These are phyloP conservation scores for Stachybotrys elegans DNA, from an alignment of 2,329 filamentous ascomycete genomes.

Conservation along the genomic window DNA sequence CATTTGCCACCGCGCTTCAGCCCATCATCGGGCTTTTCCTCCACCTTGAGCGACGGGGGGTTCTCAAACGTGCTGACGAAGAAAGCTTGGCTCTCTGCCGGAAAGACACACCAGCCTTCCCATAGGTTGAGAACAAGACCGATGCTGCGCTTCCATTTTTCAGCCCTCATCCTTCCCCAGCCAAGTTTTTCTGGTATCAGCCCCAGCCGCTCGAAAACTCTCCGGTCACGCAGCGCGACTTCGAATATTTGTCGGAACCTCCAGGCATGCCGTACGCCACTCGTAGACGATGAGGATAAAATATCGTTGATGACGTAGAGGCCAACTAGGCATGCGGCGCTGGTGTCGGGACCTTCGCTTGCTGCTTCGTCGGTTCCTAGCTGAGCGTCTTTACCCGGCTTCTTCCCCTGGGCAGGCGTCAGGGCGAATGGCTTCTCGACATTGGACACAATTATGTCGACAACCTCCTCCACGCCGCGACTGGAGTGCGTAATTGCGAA, in stretches of 20 bases:
- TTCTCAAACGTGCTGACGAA: conserved; percentile 68
- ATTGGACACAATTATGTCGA: conserved; percentile 82
- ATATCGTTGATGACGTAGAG: conserved; percentile 77
- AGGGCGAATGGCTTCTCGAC: conserved; percentile 71
- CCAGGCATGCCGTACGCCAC: conserved; percentile 79
- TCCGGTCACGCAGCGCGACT: conserved; percentile 58
- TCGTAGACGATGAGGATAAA: conserved; percentile 69
- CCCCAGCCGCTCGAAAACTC: conserved; percentile 72
- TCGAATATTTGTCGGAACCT: conserved; percentile 81
- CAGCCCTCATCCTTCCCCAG: conserved; percentile 77
- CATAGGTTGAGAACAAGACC: conserved; percentile 64
- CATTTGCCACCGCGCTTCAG: conserved; percentile 35
- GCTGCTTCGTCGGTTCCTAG: conserved; percentile 26
- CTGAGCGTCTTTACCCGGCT: conserved; percentile 11
- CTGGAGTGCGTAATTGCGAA: conserved; percentile 88
- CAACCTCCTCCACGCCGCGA: conserved; percentile 81
- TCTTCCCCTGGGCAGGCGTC: conserved; percentile 50
- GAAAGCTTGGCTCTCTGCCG: conserved; percentile 64
- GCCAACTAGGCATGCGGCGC: conserved; percentile 70
- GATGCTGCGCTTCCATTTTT: conserved; percentile 80
- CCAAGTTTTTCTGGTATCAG: conserved; percentile 63
- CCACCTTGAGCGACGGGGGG: conserved; percentile 45
- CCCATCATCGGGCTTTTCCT: conserved; percentile 16
- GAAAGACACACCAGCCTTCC: conserved; percentile 69
- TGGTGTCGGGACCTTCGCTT: conserved; percentile 54